Base-by-base conservation (phyloP, 306 rosid species). In the Cicer judaicum region DNA sequence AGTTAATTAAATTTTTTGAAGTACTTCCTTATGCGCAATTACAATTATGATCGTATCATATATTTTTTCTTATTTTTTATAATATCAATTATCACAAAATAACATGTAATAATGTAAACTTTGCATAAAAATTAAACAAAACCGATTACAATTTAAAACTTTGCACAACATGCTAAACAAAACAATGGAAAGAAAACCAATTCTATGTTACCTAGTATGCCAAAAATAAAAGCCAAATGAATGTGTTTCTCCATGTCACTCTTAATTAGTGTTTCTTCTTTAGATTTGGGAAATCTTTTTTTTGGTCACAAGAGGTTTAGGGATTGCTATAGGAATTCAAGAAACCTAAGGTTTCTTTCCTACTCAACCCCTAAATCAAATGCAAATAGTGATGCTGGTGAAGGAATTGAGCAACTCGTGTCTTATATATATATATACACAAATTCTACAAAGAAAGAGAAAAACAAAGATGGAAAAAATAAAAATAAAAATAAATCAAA, bases 291-390 rank as follows among this genome's bases (percentile, higher is more conserved):
- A 16, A 4, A 34, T 0, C 3, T 3, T 3, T 29, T 29, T 29
- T 29, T 29, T 29, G 5, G 0, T 29, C 4, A 34, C 42, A 13
- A 34, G 43, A 60, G 39, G 8, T 60, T 57, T 57, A 60, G 43
- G 44, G 42, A 4, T 34, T 36, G 19, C 16, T 34, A 6, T 34
- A 60, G 42, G 66, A 60, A 60, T 60, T 7, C 36, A 34, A 34
- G 66, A 60, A 60, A 60, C 65, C 65, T 34, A 29, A 2, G 18
- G 66, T 13, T 60, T 60, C 66, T 60, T 60, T 60, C 44, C 66
- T 60, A 7, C 3, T 60, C 44, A 60, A 34, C 15, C 66, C 66
- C 66, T 60, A 60, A 36, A 60, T 8, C 19, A 60, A 60, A 60
- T 21, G 19, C 13, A 59, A 2, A 7, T 59, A 60, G 36, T 60